Base-by-base conservation (phyloP, 2,329 filamentous ascomycete genomes). In the Diaporthe batatas region DNA sequence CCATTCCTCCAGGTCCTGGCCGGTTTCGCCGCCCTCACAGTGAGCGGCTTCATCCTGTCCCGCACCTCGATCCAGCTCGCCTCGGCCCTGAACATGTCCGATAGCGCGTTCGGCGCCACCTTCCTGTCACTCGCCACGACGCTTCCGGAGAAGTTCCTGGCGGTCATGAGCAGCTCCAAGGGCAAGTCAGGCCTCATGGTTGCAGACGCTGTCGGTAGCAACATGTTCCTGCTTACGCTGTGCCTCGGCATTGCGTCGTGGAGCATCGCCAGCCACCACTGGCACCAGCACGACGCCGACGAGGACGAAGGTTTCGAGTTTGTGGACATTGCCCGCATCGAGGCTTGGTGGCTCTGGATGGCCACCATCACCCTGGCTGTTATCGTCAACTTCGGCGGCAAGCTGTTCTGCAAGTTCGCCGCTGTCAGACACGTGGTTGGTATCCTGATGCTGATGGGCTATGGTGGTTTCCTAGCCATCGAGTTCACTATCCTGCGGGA, bases 201-300 rank as follows among this genome's bases (percentile, higher is more conserved):
- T 7, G 87, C 87, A 0, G 88, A 86, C 57, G 87, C 86, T 4
- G 86, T 83, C 0, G 87, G 86, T 6, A 88, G 86, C 74, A 89
- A 89, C 72, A 86, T 89, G 44, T 90, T 89, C 76, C 79, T 89
- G 42, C 79, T 89, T 21, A 84, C 86, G 1, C 79, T 89, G 5
- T 89, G 87, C 75, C 78, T 84, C 21, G 87, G 85, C 0, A 79
- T 86, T 18, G 29, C 70, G 3, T 49, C 73, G 12, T 74, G 73
- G 73, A 74, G 65, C 39, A 58, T 74, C 32, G 73, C 65, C 14
- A 39, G 42, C 25, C 70, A 74, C 39, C 70, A 70, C 70, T 74
- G 73, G 73, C 73, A 74, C 23, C 70, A 74, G 16, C 73, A 74
- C 70, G 73, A 74, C 16, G 53, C 69, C 65, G 70, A 70, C 4